Percentiles rank a stretch among this genome's conserved stretches.
phyloP scores from a whole-genome alignment of 2,329 filamentous ascomycete genomes.

The Sporothrix brunneoviolacea region DNA sequence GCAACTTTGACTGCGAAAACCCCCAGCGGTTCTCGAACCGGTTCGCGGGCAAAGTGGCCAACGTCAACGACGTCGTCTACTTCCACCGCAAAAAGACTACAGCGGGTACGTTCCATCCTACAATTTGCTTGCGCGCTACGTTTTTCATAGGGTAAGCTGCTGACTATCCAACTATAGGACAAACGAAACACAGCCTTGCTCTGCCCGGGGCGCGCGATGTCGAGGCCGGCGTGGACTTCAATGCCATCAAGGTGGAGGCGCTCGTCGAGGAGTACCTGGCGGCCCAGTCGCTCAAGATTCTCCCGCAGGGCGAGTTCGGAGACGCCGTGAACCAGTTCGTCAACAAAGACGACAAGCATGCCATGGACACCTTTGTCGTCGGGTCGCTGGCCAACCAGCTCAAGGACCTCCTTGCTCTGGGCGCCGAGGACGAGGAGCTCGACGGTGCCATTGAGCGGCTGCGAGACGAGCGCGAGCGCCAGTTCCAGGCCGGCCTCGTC shows the following conservation, averaged over 20 bases:
- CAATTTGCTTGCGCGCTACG: too few relatives aligned
- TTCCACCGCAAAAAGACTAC: constrained; percentile 84
- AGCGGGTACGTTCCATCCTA: too few relatives aligned
- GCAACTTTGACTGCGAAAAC: constrained; percentile 85
- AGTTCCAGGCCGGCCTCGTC: constrained; percentile 60
- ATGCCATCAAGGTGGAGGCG: constrained; percentile 79
- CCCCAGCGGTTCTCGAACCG: constrained; percentile 93
- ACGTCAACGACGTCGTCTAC: constrained; percentile 86
- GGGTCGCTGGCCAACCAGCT: constrained; percentile 66
- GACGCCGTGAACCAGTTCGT: constrained; percentile 92
- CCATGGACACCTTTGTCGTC: constrained; percentile 74
- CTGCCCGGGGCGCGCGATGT: constrained; percentile 59
- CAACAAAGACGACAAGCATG: constrained; percentile 89
- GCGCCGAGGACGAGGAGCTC: constrained; percentile 64
- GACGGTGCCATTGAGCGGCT: constrained; percentile 71
- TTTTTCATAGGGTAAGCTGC: too few relatives aligned
- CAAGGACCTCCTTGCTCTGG: constrained; percentile 59
- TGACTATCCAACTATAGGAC: constrained; percentile 21
- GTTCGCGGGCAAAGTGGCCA: constrained; percentile 85
- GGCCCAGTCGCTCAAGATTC: constrained; percentile 82
- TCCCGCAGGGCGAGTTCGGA: constrained; percentile 87
- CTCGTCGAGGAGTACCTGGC: constrained; percentile 82
- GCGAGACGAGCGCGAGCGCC: constrained; percentile 61
- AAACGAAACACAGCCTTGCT: constrained; percentile 42
- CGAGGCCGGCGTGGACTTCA: constrained; percentile 49